Base-by-base conservation (phyloP, 2,329 filamentous ascomycete species). In the Curvularia sp. region DNA sequence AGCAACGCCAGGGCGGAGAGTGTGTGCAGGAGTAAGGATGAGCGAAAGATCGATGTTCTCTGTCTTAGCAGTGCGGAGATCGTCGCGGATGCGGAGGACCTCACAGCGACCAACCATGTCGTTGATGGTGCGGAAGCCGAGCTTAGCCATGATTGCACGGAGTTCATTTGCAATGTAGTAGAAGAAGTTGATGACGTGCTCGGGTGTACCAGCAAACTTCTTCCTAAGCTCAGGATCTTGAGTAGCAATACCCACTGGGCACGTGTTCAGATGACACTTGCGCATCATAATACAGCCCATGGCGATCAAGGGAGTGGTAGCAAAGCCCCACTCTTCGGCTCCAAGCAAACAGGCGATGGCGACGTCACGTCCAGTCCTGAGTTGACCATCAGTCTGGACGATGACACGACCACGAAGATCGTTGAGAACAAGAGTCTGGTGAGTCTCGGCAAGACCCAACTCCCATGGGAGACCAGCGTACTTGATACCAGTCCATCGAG, bases 181-280 rank as follows among this genome's bases (percentile, higher is more conserved):
- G 82, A 97, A 97, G 84, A 97, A 97, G 85, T 97, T 98, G 79
- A 98, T 97, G 57, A 97, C 93, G 70, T 97, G 92, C 81, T 98
- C 94, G 10, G 94, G 93, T 0, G 92, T 93, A 62, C 94, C 94
- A 67, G 88, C 84, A 79, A 98, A 97, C 81, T 97, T 98, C 84
- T 93, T 91, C 60, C 94, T 88, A 2, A 98, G 85, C 75, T 94
- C 90, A n/a, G 93, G 93, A 70, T 97, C 93, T 75, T 98, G 94
- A 0, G 93, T 97, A 3, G 94, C 94, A 60, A 98, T 97, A 77
- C 94, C 94, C 10, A 97, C 93, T 9, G 93, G 93, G 81, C 93
- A 89, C 2, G 90, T 93, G 74, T 95, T 96, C 53, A 69, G 20
- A 18, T 54, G 55, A 26, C 55, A 58, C 31, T 93, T 93, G 0